Percentiles rank a stretch among this genome's conserved stretches.
Conservation (phyloP, 129 eudicot species). For the Tanacetum coccineum region DNA sequence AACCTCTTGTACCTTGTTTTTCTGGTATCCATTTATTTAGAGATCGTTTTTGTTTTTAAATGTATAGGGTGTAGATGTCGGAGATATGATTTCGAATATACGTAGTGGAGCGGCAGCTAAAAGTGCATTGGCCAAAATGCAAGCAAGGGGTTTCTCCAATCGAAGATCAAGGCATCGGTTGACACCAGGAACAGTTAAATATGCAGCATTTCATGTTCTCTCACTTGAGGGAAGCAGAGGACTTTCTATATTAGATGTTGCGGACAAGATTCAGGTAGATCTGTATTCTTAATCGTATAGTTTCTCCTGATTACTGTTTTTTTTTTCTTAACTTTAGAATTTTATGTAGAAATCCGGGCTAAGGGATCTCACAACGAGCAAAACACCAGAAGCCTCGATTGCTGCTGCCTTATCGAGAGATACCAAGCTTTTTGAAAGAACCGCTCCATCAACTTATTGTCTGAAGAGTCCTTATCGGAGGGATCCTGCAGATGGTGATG, state of each 20-base stretch:
- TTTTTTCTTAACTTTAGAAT: not conserved
- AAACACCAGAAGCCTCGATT: constrained; percentile 93
- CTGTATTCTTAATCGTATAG: not conserved
- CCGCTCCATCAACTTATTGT: constrained; percentile 96
- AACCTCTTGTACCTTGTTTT: no score
- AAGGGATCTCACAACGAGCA: constrained; percentile 88
- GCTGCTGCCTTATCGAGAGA: constrained; percentile 97
- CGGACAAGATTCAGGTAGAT: constrained; percentile 79
- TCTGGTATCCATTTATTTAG: no score
- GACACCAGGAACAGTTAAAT: constrained; percentile 97
- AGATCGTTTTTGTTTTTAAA: not conserved
- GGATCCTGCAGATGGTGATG: constrained; percentile 70
- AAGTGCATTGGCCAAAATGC: constrained; percentile 82
- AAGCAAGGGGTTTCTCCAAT: constrained; percentile 80
- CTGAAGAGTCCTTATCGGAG: constrained; percentile 74
- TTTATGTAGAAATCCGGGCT: constrained; percentile 73
- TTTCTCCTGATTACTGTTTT: not conserved
- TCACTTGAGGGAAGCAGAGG: constrained; percentile 89
- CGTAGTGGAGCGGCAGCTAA: constrained; percentile 85
- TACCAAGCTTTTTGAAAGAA: constrained; percentile 89
- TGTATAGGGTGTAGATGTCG: constrained; percentile 67
- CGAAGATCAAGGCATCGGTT: constrained; percentile 85
- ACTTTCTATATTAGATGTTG: constrained; percentile 77
- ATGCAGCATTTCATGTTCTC: constrained; percentile 92
- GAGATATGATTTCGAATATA: constrained; percentile 59